These are phyloP conservation scores for Aspergillus piperis DNA, from an alignment of 2,329 filamentous ascomycete genomes.

Conservation along the genomic window DNA sequence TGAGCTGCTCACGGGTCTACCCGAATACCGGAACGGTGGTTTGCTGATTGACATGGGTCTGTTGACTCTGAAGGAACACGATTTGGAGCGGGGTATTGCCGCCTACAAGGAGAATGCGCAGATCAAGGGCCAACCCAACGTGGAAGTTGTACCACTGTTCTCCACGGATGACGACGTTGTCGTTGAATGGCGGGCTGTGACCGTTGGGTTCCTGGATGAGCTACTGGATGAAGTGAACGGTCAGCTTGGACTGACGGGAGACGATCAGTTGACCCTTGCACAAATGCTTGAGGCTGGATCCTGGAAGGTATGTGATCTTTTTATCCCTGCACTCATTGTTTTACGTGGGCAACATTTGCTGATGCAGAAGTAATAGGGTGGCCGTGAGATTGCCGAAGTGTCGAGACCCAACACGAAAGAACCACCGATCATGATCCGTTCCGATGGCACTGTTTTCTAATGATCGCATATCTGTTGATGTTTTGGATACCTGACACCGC, in stretches of 20 bases:
- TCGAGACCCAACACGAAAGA: constrained; percentile 95
- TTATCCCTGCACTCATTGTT: neutral
- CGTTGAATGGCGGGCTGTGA: constrained; percentile 76
- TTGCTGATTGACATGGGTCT: constrained; percentile 83
- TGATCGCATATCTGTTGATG: constrained; percentile 22
- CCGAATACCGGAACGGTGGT: constrained; percentile 90
- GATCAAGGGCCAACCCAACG: constrained; percentile 68
- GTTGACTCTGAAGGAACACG: constrained; percentile 70
- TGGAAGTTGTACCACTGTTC: constrained; percentile 75
- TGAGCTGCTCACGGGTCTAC: constrained; percentile 81
- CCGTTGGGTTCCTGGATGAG: constrained; percentile 73
- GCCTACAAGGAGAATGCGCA: constrained; percentile 70
- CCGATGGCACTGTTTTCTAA: constrained; percentile 94
- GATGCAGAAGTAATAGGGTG: constrained; percentile 62
- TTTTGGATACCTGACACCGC: constrained; percentile 30
- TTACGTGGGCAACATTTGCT: constrained; percentile 17
- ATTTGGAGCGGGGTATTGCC: constrained; percentile 69
- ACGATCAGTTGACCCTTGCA: constrained; percentile 71
- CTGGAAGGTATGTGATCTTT: constrained; percentile 93
- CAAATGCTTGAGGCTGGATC: constrained; percentile 94
- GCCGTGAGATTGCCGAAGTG: constrained; percentile 92
- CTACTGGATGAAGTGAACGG: constrained; percentile 69
- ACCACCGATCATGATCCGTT: constrained; percentile 92
- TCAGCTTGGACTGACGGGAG: constrained; percentile 66
- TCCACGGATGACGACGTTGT: constrained; percentile 73